Conservation (phyloP, 2,329 filamentous ascomycete species). For the Penicillium vulpinum region DNA sequence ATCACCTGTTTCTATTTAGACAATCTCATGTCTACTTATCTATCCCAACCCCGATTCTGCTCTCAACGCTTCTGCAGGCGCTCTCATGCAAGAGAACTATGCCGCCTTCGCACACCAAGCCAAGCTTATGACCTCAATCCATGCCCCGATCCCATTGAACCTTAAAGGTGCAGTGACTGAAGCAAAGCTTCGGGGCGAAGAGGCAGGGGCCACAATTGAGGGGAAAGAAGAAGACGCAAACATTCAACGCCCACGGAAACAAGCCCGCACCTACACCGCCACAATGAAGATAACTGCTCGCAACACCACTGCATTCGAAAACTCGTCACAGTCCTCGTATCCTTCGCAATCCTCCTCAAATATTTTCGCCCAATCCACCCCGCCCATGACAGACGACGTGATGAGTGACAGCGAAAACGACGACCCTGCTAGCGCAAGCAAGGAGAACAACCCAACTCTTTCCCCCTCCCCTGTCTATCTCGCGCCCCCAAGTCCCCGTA, state of each 20-base stretch:
- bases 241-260: constrained; percentile 18
- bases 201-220: constrained; percentile 32
- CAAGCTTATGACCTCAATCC: constrained; percentile 62
- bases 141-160: constrained; percentile 54
- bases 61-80: constrained; percentile 61
- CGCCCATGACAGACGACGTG: constrained; percentile 10
- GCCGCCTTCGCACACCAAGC: constrained; percentile 58
- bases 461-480: constrained; percentile 40
- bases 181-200: constrained; percentile 58
- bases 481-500: constrained; percentile 38
- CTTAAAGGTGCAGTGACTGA: constrained; percentile 50
- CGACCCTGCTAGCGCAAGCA: constrained; percentile 38
- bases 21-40: constrained; percentile 63
- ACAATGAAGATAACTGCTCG: constrained; percentile 14
- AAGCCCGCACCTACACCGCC: constrained; percentile 11
- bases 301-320: constrained; percentile 3
- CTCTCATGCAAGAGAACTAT: constrained; percentile 60
- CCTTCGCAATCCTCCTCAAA: neutral
- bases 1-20: constrained; percentile 34
- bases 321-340: neutral
- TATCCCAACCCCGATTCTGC: constrained; percentile 66
- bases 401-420: constrained; percentile 24
- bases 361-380: neutral
- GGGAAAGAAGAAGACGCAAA: constrained; percentile 25
- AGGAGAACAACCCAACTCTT: constrained; percentile 52